Percentiles rank a stretch among this genome's conserved stretches.
Conservation (phyloP, 441 rosid genomes). For the Corymbia calophylla region DNA sequence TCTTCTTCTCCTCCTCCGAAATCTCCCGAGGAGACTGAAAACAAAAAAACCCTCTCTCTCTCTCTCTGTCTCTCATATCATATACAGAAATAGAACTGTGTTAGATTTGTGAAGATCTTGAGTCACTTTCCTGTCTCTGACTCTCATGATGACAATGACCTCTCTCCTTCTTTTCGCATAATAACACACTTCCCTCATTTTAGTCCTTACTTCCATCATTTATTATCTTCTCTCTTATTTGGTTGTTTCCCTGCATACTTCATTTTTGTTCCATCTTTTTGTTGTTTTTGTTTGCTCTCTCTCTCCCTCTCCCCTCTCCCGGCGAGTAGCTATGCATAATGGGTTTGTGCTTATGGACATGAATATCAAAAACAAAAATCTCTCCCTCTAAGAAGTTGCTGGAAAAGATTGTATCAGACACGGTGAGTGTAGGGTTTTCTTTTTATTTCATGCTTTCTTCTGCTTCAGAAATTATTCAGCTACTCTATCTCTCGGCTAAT, state of each 20-base stretch:
- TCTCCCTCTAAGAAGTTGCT: neutral
- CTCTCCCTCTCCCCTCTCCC: neutral
- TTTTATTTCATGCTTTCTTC: neutral
- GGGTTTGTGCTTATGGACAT: neutral
- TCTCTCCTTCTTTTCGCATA: constrained; percentile 21
- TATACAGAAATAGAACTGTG: neutral
- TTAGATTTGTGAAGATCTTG: constrained; percentile 46
- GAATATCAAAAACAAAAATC: neutral
- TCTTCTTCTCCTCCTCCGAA: neutral
- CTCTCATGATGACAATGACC: constrained; percentile 66
- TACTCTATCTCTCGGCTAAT: neutral
- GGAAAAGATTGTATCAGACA: neutral
- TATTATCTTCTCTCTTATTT: constrained; percentile 18
- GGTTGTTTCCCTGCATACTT: neutral
- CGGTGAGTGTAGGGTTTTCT: neutral
- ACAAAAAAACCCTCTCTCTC: neutral
- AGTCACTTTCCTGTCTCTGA: constrained; percentile 62
- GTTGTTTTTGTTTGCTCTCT: neutral
- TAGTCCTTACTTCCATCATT: neutral
- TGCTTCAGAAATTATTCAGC: neutral
- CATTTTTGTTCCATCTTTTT: neutral
- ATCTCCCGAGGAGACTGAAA: neutral
- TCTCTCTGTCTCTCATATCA: neutral
- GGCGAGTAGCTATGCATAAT: neutral
- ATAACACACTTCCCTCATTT: neutral